Evolutionary conservation across 78 protist genomes (phyloP).

Genomic region (Dictyostelium firmibasis): DNA sequence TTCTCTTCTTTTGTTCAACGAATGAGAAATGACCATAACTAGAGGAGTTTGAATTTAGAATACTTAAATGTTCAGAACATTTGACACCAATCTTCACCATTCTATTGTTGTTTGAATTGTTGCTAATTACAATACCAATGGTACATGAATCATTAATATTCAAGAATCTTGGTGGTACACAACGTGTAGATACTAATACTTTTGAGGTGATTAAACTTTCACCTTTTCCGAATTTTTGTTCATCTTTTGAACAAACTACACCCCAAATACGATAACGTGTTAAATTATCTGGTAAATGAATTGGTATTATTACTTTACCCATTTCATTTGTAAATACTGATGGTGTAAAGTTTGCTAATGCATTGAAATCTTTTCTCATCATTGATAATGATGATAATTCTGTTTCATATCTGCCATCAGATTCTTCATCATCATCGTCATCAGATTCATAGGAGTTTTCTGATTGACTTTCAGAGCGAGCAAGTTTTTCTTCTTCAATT

Average conservation of each 20-base stretch:
- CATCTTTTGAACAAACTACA: slow-evolving; percentile 31
- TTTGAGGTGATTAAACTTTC: slow-evolving; percentile 47
- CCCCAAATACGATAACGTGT: slow-evolving; percentile 78
- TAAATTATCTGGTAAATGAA: slow-evolving; percentile 63
- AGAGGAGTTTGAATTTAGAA: background rate
- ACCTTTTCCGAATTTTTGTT: slow-evolving; percentile 58
- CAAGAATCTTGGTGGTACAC: slow-evolving; percentile 75
- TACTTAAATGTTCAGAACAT: slow-evolving; percentile 29
- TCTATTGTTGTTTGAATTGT: slow-evolving; percentile 28
- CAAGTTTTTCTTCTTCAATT: background rate
- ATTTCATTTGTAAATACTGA: slow-evolving; percentile 22
- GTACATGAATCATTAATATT: slow-evolving; percentile 31
- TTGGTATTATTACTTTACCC: slow-evolving; percentile 35
- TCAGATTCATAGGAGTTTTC: background rate
- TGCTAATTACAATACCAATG: slow-evolving; percentile 34
- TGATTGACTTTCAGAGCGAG: background rate
- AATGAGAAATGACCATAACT: slow-evolving; percentile 49
- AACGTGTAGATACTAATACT: slow-evolving; percentile 56
- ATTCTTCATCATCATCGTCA: background rate
- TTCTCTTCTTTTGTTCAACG: slow-evolving; percentile 22
- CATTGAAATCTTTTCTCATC: slow-evolving; percentile 47
- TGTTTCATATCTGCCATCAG: background rate
- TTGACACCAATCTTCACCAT: slow-evolving; percentile 48
- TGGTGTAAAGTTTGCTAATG: slow-evolving; percentile 72
- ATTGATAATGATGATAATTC: slow-evolving; percentile 2